phyloP scores from a whole-genome alignment of 208 protist genomes.

The Trypanosoma avium region DNA sequence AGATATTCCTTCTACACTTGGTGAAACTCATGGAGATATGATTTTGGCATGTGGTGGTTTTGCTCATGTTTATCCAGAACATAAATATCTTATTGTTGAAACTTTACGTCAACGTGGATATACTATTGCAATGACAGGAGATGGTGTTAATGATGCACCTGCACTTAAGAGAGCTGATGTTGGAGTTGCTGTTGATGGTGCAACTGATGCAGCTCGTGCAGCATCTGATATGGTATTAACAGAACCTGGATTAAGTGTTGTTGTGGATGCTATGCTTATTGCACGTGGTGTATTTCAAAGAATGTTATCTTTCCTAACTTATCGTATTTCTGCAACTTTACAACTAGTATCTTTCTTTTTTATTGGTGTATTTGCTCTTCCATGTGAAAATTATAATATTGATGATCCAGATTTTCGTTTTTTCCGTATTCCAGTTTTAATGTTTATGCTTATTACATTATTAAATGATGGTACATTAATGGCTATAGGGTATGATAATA shows the following conservation, averaged over 20 bases:
- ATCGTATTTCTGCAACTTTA: conserved; percentile 78
- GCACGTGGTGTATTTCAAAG: conserved; percentile 94
- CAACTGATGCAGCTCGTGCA: conserved; percentile 92
- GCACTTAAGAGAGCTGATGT: conserved; percentile 96
- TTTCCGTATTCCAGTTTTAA: conserved; percentile 85
- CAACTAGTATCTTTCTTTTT: conserved; percentile 87
- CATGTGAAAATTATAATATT: conserved; percentile 63
- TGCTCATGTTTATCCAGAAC: conserved; percentile 94
- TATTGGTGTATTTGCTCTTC: conserved; percentile 76
- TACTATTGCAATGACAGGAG: conserved; percentile 96
- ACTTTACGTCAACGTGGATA: conserved; percentile 86
- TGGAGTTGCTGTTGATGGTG: conserved; percentile 94
- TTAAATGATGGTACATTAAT: conserved; percentile 63
- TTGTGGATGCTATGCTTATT: conserved; percentile 92
- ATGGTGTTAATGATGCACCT: conserved; percentile 97
- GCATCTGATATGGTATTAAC: conserved; percentile 96
- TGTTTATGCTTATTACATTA: conserved; percentile 93
- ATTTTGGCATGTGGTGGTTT: conserved; percentile 76
- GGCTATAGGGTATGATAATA: conserved; percentile 46
- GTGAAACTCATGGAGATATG: conserved; percentile 23
- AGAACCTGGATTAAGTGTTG: conserved; percentile 88
- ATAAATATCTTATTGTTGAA: conserved; percentile 96
- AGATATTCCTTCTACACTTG: conserved; percentile 24
- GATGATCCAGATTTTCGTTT: conserved; percentile 65
- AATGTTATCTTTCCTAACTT: conserved; percentile 90